Conservation (phyloP, 2,329 filamentous ascomycete genomes). For the Colletotrichum musicola region DNA sequence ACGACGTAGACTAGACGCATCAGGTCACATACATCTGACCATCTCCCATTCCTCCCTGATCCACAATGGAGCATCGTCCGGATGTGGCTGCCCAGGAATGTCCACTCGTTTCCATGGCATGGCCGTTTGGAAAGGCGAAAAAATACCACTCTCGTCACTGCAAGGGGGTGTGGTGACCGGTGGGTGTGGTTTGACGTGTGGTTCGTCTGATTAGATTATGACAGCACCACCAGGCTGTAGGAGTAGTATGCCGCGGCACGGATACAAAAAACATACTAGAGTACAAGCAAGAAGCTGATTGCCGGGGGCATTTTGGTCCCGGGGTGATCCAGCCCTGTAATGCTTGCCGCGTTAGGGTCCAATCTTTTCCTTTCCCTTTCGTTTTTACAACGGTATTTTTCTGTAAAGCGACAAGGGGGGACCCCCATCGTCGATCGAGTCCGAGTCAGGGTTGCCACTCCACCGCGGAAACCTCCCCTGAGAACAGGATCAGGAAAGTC, state of each 20-base stretch:
- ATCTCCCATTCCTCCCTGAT: neutral
- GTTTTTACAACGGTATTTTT: neutral
- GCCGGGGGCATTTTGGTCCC: no score
- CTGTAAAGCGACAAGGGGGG: neutral
- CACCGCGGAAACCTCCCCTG: slow-evolving; percentile 1
- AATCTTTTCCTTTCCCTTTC: no score
- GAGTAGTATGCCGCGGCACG: no score
- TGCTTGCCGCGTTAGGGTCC: no score
- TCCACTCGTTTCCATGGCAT: slow-evolving; percentile 11
- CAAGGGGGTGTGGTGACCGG: neutral
- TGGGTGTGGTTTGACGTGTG: neutral
- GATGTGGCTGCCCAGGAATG: slow-evolving; percentile 4
- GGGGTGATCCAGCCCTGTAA: no score
- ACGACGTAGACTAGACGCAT: neutral
- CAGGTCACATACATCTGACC: slow-evolving; percentile 35
- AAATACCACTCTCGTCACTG: slow-evolving; percentile 2
- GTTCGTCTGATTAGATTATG: no score
- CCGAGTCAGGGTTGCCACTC: slow-evolving; percentile 17
- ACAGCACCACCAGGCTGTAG: no score
- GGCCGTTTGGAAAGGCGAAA: neutral
- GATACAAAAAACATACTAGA: no score
- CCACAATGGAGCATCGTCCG: slow-evolving; percentile 27
- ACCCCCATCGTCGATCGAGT: slow-evolving; percentile 30
- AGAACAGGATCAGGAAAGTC: slow-evolving; percentile 20
- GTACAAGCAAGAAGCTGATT: no score